phyloP scores from a whole-genome alignment of 192 early-diverging fungal genomes.

The Chytriomyces hyalinus region DNA sequence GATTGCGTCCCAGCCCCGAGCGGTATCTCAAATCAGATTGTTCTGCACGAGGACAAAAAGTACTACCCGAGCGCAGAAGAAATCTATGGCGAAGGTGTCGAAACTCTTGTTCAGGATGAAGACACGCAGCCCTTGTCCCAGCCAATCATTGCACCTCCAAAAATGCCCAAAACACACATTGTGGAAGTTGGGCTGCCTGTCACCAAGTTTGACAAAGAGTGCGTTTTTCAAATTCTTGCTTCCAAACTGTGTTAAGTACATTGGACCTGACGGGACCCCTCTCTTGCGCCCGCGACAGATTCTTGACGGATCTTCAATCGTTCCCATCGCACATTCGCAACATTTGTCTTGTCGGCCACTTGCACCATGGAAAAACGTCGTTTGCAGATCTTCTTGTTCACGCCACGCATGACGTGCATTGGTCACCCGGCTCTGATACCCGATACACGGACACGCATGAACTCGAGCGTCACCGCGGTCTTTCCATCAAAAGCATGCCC shows the following conservation, averaged over 20 bases:
- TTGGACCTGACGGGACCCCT: not conserved
- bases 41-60: slow-evolving; percentile 98
- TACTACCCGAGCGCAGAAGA: slow-evolving; percentile 98
- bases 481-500: slow-evolving; percentile 93
- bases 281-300: slow-evolving; percentile 2
- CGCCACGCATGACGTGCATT: slow-evolving; percentile 77
- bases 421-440: slow-evolving; percentile 55
- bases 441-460: slow-evolving; percentile 94
- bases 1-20: slow-evolving; percentile 39
- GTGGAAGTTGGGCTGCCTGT: slow-evolving; percentile 82
- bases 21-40: slow-evolving; percentile 66
- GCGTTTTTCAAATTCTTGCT: slow-evolving; percentile 25
- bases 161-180: slow-evolving; percentile 84
- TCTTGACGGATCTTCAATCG: slow-evolving; percentile 48
- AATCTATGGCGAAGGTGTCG: slow-evolving; percentile 93
- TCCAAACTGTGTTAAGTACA: not conserved
- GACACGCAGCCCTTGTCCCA: slow-evolving; percentile 94
- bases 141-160: slow-evolving; percentile 92
- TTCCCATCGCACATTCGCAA: slow-evolving; percentile 86
- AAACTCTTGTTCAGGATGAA: slow-evolving; percentile 95
- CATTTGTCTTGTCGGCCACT: slow-evolving; percentile 88
- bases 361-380: slow-evolving; percentile 97
- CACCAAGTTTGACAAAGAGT: slow-evolving; percentile 89
- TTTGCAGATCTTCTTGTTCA: slow-evolving; percentile 91
- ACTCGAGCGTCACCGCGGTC: slow-evolving; percentile 85